Evolutionary conservation across 1,284 basidiomycete genomes (phyloP).

Genomic region (Ceratobasidium sp.): DNA sequence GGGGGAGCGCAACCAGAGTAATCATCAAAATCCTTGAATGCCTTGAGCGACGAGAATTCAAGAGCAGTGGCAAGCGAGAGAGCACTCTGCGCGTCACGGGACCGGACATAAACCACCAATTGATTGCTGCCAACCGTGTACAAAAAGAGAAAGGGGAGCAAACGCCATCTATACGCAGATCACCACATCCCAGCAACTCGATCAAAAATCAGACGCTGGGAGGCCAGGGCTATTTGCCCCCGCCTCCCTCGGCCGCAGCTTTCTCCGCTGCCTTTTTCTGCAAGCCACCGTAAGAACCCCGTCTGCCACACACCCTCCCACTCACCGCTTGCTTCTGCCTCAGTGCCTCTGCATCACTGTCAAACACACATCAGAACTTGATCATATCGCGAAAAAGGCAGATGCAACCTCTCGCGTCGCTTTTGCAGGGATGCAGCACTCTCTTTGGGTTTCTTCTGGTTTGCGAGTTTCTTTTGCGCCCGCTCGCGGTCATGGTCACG

Average conservation of each 20-base stretch:
- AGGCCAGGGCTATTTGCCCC: slow-evolving; percentile 13
- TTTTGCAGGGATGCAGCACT: slow-evolving; percentile 65
- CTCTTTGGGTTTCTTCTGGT: slow-evolving; percentile 61
- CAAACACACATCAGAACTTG: slow-evolving; percentile 27
- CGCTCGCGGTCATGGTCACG: slow-evolving; percentile 73
- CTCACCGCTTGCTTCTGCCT: slow-evolving; percentile 76
- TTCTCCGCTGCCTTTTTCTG: slow-evolving; percentile 40
- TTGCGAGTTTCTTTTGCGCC: slow-evolving; percentile 71
- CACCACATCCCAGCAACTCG: slow-evolving; percentile 9
- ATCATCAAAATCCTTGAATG: not conserved
- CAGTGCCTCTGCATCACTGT: slow-evolving; percentile 73
- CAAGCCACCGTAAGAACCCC: not conserved
- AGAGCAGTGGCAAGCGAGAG: not conserved
- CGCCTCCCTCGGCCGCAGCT: slow-evolving; percentile 5
- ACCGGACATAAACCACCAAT: not conserved
- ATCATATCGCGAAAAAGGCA: not conserved
- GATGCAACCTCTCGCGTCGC: slow-evolving; percentile 73
- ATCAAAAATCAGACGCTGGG: slow-evolving; percentile 12
- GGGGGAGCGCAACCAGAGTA: not conserved
- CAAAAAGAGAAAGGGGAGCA: not conserved
- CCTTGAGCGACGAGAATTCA: not conserved
- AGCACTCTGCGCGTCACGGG: slow-evolving; percentile 1
- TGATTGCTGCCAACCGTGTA: not conserved
- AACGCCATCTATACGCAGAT: not conserved
- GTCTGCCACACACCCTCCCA: not conserved